Base-by-base conservation (phyloP, 129 eudicot genomes). In the Arctium minus region DNA sequence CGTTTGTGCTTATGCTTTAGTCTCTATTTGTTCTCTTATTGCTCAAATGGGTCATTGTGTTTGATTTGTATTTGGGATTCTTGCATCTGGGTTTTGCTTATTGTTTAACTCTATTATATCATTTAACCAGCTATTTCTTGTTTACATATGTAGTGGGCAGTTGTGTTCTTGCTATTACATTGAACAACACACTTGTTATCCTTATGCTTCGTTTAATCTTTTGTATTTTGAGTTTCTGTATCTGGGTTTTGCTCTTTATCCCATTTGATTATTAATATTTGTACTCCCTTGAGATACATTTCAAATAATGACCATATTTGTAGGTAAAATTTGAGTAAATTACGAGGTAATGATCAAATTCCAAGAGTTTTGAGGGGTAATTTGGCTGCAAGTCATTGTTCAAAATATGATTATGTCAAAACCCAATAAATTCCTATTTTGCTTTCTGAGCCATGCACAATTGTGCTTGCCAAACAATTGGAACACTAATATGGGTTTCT, bases 1-100 rank as follows among this genome's bases (percentile, higher is more conserved):
- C 18, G 15, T 73, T 70, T 29, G 5, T 10, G 70, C 71, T 13
- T 70, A 1, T 77, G 29, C 13, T 50, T 77, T 30, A 9, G 36
- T 37, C 3, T 17, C 38, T 68, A 37, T 71, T 4, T 78, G n/a
- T n/a, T n/a, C n/a, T n/a, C n/a, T n/a, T n/a, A n/a, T 75, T 30
- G 13, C 77, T 32, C 22, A 86, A 65, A 32, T 36, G 84, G 80
- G 80, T 73, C 50, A 4, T 65, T 27, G 9, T 17, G 15, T 74
- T 79, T 15, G 2, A 39, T 79, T 53, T 30, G 11, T 3, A 2
- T 11, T 27, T 53, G 33, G 22, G 74, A 70, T 77, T 85, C 70
- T 84, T 60, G 83, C 46, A 70, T 77, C 35, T 60, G 84, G 82
- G 80, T 73, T 68, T 80, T 44, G 84, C 37, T 70, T 44, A 67